Evolutionary conservation across 2,329 filamentous ascomycete species (phyloP).

Genomic region (Aspergillus costaricaensis): DNA sequence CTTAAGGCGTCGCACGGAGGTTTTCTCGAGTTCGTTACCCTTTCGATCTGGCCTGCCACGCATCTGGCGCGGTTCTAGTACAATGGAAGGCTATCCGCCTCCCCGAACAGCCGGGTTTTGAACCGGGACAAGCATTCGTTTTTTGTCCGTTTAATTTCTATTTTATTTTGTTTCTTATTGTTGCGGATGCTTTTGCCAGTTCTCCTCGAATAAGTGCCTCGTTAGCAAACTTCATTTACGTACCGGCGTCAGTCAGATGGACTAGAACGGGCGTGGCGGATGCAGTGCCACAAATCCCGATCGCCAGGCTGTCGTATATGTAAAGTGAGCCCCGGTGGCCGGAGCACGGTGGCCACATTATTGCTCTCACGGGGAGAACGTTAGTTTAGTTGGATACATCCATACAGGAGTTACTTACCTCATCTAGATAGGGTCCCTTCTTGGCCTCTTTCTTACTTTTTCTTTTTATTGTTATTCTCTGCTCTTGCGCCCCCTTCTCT

Average conservation of each 20-base stretch:
- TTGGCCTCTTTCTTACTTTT: no score
- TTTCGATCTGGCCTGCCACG: constrained; percentile 1
- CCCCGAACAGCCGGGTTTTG: not conserved
- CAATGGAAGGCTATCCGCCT: not conserved
- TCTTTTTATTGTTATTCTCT: no score
- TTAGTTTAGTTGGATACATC: not conserved
- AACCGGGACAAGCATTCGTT: not conserved
- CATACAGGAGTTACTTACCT: not conserved
- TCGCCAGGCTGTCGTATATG: not conserved
- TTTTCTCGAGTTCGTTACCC: constrained; percentile 1
- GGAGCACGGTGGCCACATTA: not conserved
- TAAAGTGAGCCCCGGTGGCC: not conserved
- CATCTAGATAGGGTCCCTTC: not conserved
- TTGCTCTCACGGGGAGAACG: not conserved
- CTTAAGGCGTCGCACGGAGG: constrained; percentile 7
- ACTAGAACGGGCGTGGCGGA: not conserved
- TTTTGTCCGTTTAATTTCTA: no score
- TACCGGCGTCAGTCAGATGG: not conserved
- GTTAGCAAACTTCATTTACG: not conserved
- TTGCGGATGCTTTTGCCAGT: no score
- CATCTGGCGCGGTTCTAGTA: not conserved
- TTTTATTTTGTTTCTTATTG: no score
- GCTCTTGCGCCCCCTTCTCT: not conserved
- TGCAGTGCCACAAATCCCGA: constrained; percentile 1
- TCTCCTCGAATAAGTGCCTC: not conserved